Base-by-base conservation (phyloP, 805 yeast species). In the Yamadazyma kitorensis region DNA sequence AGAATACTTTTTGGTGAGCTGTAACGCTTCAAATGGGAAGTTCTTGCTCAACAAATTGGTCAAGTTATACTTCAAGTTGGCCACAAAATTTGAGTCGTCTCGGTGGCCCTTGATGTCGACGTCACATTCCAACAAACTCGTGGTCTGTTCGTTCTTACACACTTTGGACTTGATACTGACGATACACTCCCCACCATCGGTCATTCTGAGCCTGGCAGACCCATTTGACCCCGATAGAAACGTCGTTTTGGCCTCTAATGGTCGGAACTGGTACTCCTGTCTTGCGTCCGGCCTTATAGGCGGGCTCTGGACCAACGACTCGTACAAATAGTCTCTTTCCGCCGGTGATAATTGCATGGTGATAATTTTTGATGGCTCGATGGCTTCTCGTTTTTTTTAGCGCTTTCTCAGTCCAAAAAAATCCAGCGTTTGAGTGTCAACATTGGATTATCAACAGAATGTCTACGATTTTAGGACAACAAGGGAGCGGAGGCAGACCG, bases 121-220 rank as follows among this genome's bases (percentile, higher is more conserved):
- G 35, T 86, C 95, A 18, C 88, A 80, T 28, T 79, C 78, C 7
- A 89, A 64, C 23, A 86, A 60, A 13, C 74, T 77, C 0, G 66
- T 48, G 12, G 72, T 70, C 28, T 47, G 49, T 19, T 47, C 39
- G 42, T 59, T 39, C 33, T 52, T 43, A 11, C 86, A 84, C 3
- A 89, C 96, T 49, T 84, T 83, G 9, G 89, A 77, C 59, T 93
- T 93, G 30, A 91, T 74, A 51, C 97, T 93, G 4, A 87, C 91
- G 21, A 93, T 82, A 49, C 96, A 87, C 59, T 93, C 98, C 41
- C 87, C 78, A 15, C 98, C 98, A 57, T 91, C 98, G 31, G 84
- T 73, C 21, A 87, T 74, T 44, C 88, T 73, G 13, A 91, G 76
- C 61, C 95, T 74, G 0, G 97, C 83, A 2, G 97, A 88, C 10